Evolutionary conservation across 2,329 filamentous ascomycete genomes (phyloP), one percentile per base, ranked within the genome.

Genomic region (Microthyrium microscopicum): DNA sequence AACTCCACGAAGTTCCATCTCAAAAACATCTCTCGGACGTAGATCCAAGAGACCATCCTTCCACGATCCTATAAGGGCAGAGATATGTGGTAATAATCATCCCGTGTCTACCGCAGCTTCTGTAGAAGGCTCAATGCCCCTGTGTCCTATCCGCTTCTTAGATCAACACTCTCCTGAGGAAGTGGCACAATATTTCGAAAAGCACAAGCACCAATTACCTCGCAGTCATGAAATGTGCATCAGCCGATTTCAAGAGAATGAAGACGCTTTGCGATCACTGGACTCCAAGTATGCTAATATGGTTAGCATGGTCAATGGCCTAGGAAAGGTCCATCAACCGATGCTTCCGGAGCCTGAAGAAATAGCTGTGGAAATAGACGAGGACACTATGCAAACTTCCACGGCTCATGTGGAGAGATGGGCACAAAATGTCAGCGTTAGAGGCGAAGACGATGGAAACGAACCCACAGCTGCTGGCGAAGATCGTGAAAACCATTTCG

Each of bases 261-360:
- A 87, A 45, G 70, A 79, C 41, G 80, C 85, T 47, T 80, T 92
- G 48, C 73, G 74, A 42, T 81, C 91, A 55, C 64, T 95, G 35
- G 87, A 95, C 52, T 82, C 82, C 41, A 95, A 94, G 54, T 95
- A 94, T 51, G 84, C 83, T 42, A 87, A 77, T 51, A 62, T 94
- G 27, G 83, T 82, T 44, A 91, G 73, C 56, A 94, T 95, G 87
- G 91, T 95, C 40, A 77, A 89, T 52, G 83, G 83, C 6, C 62
- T 95, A 25, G 81, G 84, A 31, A 70, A 77, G 42, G 82, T 91
- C 45, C 87, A 95, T 50, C 79, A 89, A 50, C 76, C 81, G 5
- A 83, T 89, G 71, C 61, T 94, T 19, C 80, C 80, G 11, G 55
- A 58, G 11, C 58, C 62, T 4, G 62, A 52, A 16, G 50, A 66